These are phyloP conservation scores for Stemphylium vesicarium DNA, from an alignment of 2,329 filamentous ascomycete species.

Conservation along the genomic window DNA sequence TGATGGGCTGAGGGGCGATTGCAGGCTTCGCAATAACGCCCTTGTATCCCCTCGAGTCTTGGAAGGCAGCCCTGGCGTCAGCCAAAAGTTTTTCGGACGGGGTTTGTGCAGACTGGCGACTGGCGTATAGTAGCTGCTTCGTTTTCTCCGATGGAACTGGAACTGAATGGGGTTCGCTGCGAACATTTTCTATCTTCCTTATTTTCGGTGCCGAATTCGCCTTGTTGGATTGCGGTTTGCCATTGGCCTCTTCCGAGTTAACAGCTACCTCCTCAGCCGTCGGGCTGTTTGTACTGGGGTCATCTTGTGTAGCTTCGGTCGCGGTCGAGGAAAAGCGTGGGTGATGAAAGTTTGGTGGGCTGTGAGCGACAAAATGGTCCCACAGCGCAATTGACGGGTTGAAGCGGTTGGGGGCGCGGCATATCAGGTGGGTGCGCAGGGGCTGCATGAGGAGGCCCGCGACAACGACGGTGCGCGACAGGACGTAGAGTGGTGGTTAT, in stretches of 20 bases:
- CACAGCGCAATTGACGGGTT: slow-evolving; percentile 39
- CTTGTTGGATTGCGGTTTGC: not conserved
- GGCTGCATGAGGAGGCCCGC: slow-evolving; percentile 36
- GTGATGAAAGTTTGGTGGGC: slow-evolving; percentile 13
- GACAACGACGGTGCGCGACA: slow-evolving; percentile 8
- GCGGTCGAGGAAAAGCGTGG: slow-evolving; percentile 28
- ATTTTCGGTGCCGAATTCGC: not conserved
- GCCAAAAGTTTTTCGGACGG: slow-evolving; percentile 10
- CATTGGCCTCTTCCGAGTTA: not conserved
- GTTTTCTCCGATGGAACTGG: slow-evolving; percentile 11
- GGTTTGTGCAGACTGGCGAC: not conserved
- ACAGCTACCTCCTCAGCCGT: too few species aligned
- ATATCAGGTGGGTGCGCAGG: slow-evolving; percentile 32
- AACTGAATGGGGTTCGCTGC: slow-evolving; percentile 1
- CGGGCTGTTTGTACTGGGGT: not conserved
- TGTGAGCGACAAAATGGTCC: slow-evolving; percentile 41
- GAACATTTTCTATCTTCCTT: slow-evolving; percentile 3
- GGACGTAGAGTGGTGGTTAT: not conserved
- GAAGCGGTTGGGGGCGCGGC: slow-evolving; percentile 43
- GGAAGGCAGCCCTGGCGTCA: slow-evolving; percentile 13
- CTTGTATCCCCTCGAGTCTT: slow-evolving; percentile 22
- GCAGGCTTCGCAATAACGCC: slow-evolving; percentile 26
- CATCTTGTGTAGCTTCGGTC: slow-evolving; percentile 8
- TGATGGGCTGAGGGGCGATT: not conserved
- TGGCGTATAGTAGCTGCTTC: not conserved